Evolutionary conservation across 108 stramenopile genomes (phyloP).

Genomic region (Pseudonitzschia delicatissima): DNA sequence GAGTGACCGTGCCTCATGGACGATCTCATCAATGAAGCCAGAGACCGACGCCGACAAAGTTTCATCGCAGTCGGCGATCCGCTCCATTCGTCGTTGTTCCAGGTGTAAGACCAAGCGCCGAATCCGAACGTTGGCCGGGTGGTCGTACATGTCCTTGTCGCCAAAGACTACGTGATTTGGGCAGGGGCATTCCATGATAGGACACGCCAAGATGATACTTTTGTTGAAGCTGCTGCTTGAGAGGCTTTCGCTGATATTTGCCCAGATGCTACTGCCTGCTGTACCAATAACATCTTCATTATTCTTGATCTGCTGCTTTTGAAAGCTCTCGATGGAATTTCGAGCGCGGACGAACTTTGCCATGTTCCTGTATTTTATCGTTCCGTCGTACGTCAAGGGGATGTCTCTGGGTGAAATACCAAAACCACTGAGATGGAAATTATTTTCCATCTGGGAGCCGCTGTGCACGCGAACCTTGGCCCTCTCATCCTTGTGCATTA

Average conservation of each 20-base stretch:
- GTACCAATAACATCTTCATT: background rate
- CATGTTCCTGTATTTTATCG: background rate
- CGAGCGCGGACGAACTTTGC: background rate
- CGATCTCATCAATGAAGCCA: background rate
- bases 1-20: background rate
- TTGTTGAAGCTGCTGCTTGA: background rate
- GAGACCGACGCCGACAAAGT: background rate
- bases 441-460: background rate
- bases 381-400: background rate
- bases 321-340: background rate
- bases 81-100: background rate
- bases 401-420: background rate
- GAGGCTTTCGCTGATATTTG: background rate
- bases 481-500: background rate
- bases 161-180: background rate
- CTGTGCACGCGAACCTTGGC: background rate
- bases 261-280: background rate
- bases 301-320: background rate
- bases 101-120: background rate
- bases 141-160: background rate
- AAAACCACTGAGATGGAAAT: background rate
- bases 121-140: background rate
- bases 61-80: background rate
- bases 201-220: background rate
- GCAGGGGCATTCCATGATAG: background rate